Base-by-base conservation (phyloP, 306 rosid species). In the Parietaria judaica region DNA sequence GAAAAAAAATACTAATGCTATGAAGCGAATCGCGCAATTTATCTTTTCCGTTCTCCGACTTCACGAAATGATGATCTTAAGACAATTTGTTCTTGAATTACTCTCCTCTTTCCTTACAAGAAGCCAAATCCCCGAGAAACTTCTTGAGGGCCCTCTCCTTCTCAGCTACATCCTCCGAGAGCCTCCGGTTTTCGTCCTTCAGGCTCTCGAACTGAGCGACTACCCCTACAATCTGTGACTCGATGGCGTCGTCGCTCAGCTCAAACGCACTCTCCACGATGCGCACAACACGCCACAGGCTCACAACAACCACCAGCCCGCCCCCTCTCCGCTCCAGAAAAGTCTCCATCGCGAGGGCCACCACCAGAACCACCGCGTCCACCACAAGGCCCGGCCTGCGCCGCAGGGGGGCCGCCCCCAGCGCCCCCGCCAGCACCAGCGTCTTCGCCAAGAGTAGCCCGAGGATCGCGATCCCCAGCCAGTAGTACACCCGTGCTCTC, bases 261-360 rank as follows among this genome's bases (percentile, higher is more conserved):
- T 82, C 95, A 49, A 89, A 84, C 0, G 81, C 85, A 65, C 84
- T 82, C 73, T 89, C 97, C 14, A 86, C 74, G 8, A 89, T 78
- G 72, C 95, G 78, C 43, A 86, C 74, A 14, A 89, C 76, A 8
- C 97, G 81, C 92, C 97, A 89, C 61, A 89, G 74, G 63, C 91
- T 86, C 67, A 76, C 91, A 37, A 84, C 68, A 36, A 79, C 71
- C 60, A 89, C 71, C 55, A 86, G 58, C 37, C 95, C 89, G 6
- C 97, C 92, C 10, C 95, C 95, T 45, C 68, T 69, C 47, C 74
- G 56, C 69, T 71, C 86, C 38, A 84, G 12, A 44, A 79, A 64
- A 3, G 44, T 72, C 67, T 89, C 95, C 73, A 89, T 69, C 61
- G 77, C 52, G 38, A 89, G 38, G 2, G 97, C 95, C 16, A 70